These are phyloP conservation scores for Plasmodium reichenowi DNA, from an alignment of 169 alveolate species.

Conservation along the genomic window DNA sequence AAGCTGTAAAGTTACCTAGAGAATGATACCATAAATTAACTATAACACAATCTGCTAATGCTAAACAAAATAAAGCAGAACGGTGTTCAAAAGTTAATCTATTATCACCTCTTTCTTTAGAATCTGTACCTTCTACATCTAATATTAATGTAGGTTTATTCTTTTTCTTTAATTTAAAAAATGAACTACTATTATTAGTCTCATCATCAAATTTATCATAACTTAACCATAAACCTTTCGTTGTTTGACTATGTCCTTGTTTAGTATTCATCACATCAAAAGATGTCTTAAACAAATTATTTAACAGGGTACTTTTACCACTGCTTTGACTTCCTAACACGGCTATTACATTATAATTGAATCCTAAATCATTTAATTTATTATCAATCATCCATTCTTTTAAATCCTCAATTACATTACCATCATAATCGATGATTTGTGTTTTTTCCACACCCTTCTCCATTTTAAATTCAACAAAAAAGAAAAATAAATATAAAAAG, in stretches of 20 bases:
- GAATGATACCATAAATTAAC: conserved; percentile 90
- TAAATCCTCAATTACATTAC: conserved; percentile 55
- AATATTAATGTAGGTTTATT: conserved; percentile 82
- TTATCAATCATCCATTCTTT: conserved; percentile 57
- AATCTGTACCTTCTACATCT: conserved; percentile 94
- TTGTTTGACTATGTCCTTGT: conserved; percentile 93
- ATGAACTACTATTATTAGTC: neutral
- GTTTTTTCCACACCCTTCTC: conserved; percentile 7
- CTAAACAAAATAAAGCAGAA: conserved; percentile 90
- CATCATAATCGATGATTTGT: conserved; percentile 75
- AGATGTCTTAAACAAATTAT: conserved; percentile 86
- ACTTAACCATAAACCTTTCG: conserved; percentile 93
- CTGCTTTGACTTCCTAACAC: conserved; percentile 93
- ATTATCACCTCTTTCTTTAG: conserved; percentile 92
- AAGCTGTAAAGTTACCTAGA: conserved; percentile 91
- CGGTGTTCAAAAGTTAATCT: conserved; percentile 92
- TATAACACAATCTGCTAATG: conserved; percentile 91
- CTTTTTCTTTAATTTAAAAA: neutral
- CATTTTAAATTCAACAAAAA: conserved; percentile 6
- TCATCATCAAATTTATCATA: conserved; percentile 70
- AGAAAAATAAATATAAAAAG: too few relatives aligned
- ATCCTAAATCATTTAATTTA: conserved; percentile 59
- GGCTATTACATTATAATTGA: conserved; percentile 89
- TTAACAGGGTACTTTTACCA: conserved; percentile 92
- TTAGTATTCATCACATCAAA: conserved; percentile 91